Evolutionary conservation across 139 green algal species (phyloP), one percentile per base, ranked within the genome.

Genomic region (Picocystis salinarum): DNA sequence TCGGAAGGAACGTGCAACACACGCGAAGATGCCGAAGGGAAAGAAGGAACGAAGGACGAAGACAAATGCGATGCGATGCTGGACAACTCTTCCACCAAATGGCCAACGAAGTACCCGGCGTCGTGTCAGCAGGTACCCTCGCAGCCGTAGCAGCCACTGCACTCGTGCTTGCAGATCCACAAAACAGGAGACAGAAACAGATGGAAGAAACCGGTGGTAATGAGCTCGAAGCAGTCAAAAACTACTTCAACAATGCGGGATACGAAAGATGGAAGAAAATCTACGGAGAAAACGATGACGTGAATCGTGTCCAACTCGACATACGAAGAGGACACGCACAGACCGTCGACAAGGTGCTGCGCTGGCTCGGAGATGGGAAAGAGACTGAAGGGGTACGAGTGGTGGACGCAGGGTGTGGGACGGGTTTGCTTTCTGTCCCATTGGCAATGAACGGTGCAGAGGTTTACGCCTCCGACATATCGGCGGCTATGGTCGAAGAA

Each of bases 201-300:
- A 79, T 82, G 57, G 52, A 62, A 23, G 48, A 73, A 19, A 69
- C 69, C 11, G 83, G 79, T 7, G 87, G 87, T 25, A 64, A 93
- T 53, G 87, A 97, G 62, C 75, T 77, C 39, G 75, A 82, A 30
- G 71, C 81, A n/a, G 85, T 89, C 4, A 75, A 75, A 48, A 83
- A 75, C 13, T 98, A 98, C 70, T 98, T 98, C 66, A 80, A 98
- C 66, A 86, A 59, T 4, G 42, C 59, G 1, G 88, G 88, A 5
- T 97, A 88, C 49, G 71, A 93, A 48, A 65, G 88, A 7, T 98
- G 88, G 88, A 71, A 78, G 49, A 93, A 91, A 58, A 98, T 98
- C 46, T 98, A 98, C 52, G 89, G 85, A 36, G 77, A 90, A 52
- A 95, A 85, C 7, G 86, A 94, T 46, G 89, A 98, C 20, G 86